Percentiles rank a stretch among this genome's conserved stretches.
Conservation (phyloP, 305 asterid species). For the Andrographis paniculata region DNA sequence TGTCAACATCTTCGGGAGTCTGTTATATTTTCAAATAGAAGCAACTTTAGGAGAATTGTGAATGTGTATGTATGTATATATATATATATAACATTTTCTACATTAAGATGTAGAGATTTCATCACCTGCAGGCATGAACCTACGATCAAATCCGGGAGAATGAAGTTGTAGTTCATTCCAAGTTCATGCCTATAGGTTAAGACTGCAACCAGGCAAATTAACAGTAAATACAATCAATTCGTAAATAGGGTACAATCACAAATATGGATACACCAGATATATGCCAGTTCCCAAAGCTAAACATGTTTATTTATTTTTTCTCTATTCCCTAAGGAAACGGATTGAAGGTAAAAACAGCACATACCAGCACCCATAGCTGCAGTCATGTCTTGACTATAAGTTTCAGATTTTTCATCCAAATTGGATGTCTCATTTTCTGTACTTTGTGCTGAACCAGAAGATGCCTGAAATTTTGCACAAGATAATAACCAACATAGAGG, state of each 20-base stretch:
- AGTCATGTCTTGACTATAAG: conserved; percentile 91
- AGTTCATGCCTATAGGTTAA: conserved; percentile 92
- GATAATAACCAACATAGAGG: too few relatives aligned
- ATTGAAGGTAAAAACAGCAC: not conserved
- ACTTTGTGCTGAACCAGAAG: conserved; percentile 62
- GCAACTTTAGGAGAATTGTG: conserved; percentile 10
- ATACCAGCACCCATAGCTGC: conserved; percentile 97
- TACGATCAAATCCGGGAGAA: conserved; percentile 83
- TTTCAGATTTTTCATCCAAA: conserved; percentile 55
- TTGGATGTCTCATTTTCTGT: conserved; percentile 39
- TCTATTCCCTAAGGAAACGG: too few relatives aligned
- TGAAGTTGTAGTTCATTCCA: conserved; percentile 92
- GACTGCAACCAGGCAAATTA: conserved; percentile 33
- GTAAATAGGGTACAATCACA: too few relatives aligned
- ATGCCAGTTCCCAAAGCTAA: too few relatives aligned
- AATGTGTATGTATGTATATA: too few relatives aligned
- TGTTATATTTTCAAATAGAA: conserved; percentile 27
- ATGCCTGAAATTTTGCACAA: conserved; percentile 44
- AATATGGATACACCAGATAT: too few relatives aligned
- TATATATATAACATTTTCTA: conserved; percentile 11
- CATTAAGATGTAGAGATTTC: conserved; percentile 12
- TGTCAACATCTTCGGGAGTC: conserved; percentile 93
- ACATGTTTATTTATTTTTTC: too few relatives aligned
- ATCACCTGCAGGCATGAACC: conserved; percentile 95
- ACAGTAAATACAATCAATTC: conserved; percentile 11